Evolutionary conservation across 768 basidiomycete species (phyloP).

Genomic region (Tulasnella calospora): DNA sequence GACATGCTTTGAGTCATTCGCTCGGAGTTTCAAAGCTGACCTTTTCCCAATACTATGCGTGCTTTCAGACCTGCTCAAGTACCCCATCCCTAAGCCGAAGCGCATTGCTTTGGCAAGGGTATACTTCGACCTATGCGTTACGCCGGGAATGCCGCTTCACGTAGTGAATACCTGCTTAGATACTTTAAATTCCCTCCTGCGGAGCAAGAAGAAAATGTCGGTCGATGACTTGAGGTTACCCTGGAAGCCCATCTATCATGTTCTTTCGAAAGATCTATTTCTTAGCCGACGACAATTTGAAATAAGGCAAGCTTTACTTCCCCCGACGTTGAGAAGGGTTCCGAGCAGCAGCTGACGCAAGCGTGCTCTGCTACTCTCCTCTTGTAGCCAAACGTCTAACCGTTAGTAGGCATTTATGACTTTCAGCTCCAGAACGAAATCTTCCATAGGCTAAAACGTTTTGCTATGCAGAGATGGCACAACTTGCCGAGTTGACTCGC

Average conservation of each 20-base stretch:
- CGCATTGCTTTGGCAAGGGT: constrained; percentile 68
- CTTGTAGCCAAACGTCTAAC: constrained; percentile 62
- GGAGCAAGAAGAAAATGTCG: constrained; percentile 67
- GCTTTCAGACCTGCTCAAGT: constrained; percentile 57
- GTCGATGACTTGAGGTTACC: constrained; percentile 76
- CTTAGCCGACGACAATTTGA: constrained; percentile 70
- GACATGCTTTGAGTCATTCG: neutral
- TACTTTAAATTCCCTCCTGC: constrained; percentile 53
- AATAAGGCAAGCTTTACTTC: constrained; percentile 54
- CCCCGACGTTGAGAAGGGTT: neutral
- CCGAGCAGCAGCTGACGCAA: neutral
- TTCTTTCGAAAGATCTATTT: constrained; percentile 70
- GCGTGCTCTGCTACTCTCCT: neutral
- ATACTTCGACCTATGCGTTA: constrained; percentile 69
- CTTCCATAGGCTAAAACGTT: neutral
- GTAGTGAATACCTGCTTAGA: constrained; percentile 64
- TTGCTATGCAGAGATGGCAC: constrained; percentile 49
- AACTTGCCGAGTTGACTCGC: constrained; percentile 60
- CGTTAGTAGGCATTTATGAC: constrained; percentile 31
- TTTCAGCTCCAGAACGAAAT: neutral
- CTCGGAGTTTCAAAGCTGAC: neutral
- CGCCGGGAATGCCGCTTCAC: constrained; percentile 70
- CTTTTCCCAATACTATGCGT: neutral
- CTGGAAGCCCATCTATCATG: constrained; percentile 72
- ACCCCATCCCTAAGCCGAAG: constrained; percentile 77